phyloP scores from a whole-genome alignment of 306 rosid species.

The Acacia acuminata region DNA sequence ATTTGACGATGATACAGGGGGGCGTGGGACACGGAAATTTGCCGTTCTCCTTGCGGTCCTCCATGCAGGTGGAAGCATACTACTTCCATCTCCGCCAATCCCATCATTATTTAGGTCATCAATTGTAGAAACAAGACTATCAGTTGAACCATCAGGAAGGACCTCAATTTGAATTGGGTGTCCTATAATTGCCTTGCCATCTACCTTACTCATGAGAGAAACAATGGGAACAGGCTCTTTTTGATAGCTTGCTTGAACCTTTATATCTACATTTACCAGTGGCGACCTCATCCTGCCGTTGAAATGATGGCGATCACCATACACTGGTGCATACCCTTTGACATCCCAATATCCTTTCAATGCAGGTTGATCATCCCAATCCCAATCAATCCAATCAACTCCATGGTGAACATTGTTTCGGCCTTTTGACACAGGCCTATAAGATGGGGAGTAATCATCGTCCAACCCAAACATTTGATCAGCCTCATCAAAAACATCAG shows the following conservation, averaged over 20 bases:
- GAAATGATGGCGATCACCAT: slow-evolving; percentile 46
- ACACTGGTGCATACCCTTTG: slow-evolving; percentile 51
- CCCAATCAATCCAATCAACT: slow-evolving; percentile 69
- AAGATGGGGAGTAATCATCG: slow-evolving; percentile 53
- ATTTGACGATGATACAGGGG: slow-evolving; percentile 58
- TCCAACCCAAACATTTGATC: slow-evolving; percentile 56
- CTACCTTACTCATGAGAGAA: slow-evolving; percentile 84
- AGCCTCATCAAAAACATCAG: slow-evolving; percentile 48
- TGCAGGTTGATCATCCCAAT: slow-evolving; percentile 69
- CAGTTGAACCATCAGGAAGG: slow-evolving; percentile 78
- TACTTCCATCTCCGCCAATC: slow-evolving; percentile 58
- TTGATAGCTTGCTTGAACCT: slow-evolving; percentile 84
- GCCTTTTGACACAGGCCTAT: slow-evolving; percentile 51
- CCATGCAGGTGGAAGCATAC: slow-evolving; percentile 90
- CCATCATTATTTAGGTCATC: slow-evolving; percentile 61
- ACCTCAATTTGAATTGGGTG: slow-evolving; percentile 86
- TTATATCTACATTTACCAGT: slow-evolving; percentile 79
- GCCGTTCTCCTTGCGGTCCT: slow-evolving; percentile 98
- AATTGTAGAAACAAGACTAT: slow-evolving; percentile 54
- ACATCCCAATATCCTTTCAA: slow-evolving; percentile 63
- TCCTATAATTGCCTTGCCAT: slow-evolving; percentile 89
- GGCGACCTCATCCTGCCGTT: slow-evolving; percentile 62
- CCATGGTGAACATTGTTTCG: slow-evolving; percentile 43
- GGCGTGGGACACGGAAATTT: slow-evolving; percentile 84
- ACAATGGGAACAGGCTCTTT: slow-evolving; percentile 90